These are phyloP conservation scores for Fusarium verrucosum DNA, from an alignment of 2,329 filamentous ascomycete genomes.

Conservation along the genomic window DNA sequence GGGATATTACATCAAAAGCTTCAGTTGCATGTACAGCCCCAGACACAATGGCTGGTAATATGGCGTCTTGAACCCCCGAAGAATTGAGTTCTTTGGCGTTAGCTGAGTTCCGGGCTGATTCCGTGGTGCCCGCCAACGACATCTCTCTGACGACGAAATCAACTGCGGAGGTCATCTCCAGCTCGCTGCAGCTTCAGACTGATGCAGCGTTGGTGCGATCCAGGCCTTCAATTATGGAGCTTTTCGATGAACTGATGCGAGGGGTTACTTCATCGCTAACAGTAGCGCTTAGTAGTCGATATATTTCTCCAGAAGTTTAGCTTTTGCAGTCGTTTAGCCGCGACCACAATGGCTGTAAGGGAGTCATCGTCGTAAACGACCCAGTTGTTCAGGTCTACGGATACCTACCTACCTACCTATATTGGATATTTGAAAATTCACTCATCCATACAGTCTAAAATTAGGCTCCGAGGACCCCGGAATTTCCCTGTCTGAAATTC, in stretches of 20 bases:
- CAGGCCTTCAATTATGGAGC: constrained; percentile 22
- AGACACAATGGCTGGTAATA: constrained; percentile 15
- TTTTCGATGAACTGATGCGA: constrained; percentile 10
- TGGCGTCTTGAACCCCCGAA: constrained; percentile 20
- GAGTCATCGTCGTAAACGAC: not conserved
- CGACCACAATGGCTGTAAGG: constrained; percentile 1
- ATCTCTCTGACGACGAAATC: constrained; percentile 22
- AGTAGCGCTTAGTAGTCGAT: constrained; percentile 11
- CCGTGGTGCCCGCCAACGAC: constrained; percentile 9
- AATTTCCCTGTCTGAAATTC: constrained; percentile 10
- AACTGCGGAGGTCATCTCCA: constrained; percentile 9
- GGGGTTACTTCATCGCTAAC: constrained; percentile 8
- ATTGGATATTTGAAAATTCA: constrained; percentile 13
- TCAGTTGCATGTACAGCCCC: constrained; percentile 4
- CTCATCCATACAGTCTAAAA: constrained; percentile 13
- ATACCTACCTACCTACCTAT: too few relatives aligned
- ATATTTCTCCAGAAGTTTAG: constrained; percentile 27
- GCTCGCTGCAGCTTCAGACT: not conserved
- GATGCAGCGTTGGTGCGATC: constrained; percentile 13
- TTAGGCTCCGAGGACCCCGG: constrained; percentile 1
- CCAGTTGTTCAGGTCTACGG: constrained; percentile 13
- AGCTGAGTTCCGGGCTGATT: constrained; percentile 29
- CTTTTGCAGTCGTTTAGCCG: constrained; percentile 11
- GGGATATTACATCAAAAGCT: not conserved
- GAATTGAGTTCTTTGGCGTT: constrained; percentile 33